Conservation (phyloP, 1,284 basidiomycete genomes). For the Rhodotorula sp. region DNA sequence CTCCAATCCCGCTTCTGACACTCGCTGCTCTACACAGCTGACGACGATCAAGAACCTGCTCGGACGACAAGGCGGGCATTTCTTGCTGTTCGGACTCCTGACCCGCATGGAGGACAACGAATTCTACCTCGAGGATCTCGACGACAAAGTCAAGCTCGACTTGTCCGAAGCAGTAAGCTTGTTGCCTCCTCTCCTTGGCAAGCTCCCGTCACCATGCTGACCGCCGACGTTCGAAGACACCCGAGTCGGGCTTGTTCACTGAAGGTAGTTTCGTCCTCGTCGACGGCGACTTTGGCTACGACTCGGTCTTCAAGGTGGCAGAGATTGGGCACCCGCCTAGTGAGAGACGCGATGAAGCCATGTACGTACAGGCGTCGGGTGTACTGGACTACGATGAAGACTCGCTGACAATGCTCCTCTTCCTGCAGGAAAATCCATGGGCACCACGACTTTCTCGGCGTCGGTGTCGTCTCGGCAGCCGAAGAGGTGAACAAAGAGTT, state of each 20-base stretch:
- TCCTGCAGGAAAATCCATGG: conserved; percentile 63
- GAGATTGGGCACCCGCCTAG: conserved; percentile 97
- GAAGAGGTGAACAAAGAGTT: conserved; percentile 67
- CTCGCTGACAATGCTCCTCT: neutral
- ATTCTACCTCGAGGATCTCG: conserved; percentile 87
- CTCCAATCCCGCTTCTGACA: no score
- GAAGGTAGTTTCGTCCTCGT: conserved; percentile 93
- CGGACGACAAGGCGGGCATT: conserved; percentile 83
- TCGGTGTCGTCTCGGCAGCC: conserved; percentile 82
- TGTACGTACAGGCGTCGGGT: conserved; percentile 55
- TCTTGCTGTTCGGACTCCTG: conserved; percentile 91
- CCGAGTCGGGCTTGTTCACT: conserved; percentile 93
- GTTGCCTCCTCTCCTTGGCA: neutral
- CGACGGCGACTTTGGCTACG: conserved; percentile 93
- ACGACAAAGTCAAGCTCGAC: conserved; percentile 85
- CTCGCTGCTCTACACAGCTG: conserved; percentile 57
- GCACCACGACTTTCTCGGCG: conserved; percentile 90
- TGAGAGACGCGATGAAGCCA: conserved; percentile 74
- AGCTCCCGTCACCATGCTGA: neutral
- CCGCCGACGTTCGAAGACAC: conserved; percentile 60
- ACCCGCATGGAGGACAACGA: conserved; percentile 83
- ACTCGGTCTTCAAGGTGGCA: conserved; percentile 80
- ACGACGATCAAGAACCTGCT: conserved; percentile 95
- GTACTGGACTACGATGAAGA: neutral
- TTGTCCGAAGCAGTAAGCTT: conserved; percentile 74